A percentile compares a stretch with the other conserved stretches of the same genome.
phyloP scores from a whole-genome alignment of 164 flowering plant genomes.

The Tinospora cordifolia region DNA sequence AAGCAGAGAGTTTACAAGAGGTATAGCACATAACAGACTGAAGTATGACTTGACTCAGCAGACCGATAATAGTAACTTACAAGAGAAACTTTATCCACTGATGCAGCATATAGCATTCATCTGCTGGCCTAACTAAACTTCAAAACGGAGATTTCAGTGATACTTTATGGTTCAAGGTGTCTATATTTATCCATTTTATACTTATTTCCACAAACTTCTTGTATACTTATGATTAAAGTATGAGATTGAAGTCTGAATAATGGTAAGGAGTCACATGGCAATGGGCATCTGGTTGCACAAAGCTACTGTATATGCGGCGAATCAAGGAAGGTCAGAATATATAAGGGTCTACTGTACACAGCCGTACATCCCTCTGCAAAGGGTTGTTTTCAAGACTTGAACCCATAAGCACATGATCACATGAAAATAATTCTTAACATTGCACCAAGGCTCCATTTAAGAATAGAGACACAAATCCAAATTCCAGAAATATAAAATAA shows the following conservation, averaged over 20 bases:
- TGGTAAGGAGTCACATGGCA: background rate
- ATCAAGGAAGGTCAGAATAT: no score
- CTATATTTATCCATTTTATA: background rate
- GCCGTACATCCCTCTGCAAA: no score
- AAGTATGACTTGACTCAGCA: background rate
- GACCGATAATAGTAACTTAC: background rate
- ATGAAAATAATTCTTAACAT: no score
- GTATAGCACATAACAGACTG: background rate
- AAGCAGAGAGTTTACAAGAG: background rate
- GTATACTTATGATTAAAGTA: background rate
- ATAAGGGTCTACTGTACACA: no score
- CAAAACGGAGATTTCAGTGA: background rate
- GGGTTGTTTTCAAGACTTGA: no score
- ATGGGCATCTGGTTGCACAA: no score
- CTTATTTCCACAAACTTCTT: background rate
- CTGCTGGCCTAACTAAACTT: background rate
- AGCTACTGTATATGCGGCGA: no score
- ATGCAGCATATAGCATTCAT: background rate
- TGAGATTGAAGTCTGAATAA: background rate
- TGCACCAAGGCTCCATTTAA: no score
- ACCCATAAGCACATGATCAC: no score
- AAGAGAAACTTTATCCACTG: background rate
- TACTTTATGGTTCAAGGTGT: background rate
- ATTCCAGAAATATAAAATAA: background rate
- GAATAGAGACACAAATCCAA: no score